Evolutionary conservation across 1,284 basidiomycete species (phyloP).

Genomic region (Apiotrichum gamsii): DNA sequence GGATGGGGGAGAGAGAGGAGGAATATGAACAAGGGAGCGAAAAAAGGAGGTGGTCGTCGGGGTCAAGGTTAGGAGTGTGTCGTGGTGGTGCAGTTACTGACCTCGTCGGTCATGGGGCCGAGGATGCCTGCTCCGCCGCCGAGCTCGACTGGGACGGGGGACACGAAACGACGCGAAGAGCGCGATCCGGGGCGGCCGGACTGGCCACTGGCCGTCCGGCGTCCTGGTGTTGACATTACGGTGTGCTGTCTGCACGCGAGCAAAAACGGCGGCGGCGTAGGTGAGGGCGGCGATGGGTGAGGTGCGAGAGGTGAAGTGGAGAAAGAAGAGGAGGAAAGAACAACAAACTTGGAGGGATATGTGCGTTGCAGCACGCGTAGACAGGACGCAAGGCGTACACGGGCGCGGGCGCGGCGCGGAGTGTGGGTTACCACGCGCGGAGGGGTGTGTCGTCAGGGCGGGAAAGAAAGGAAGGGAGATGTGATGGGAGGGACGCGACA

Average conservation of each 20-base stretch:
- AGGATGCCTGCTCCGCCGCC: slow-evolving; percentile 37
- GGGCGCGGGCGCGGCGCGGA: too few relatives aligned
- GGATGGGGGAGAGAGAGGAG: too few relatives aligned
- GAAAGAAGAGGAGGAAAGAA: neutral
- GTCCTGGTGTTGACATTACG: slow-evolving; percentile 1
- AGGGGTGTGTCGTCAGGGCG: too few relatives aligned
- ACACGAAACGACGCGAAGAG: slow-evolving; percentile 17
- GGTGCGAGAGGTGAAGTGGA: neutral
- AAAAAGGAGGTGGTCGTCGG: too few relatives aligned
- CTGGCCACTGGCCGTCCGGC: slow-evolving; percentile 6
- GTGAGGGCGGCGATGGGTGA: neutral
- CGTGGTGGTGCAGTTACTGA: slow-evolving; percentile 7
- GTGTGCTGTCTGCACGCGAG: neutral
- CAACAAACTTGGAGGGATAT: neutral
- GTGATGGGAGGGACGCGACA: too few relatives aligned
- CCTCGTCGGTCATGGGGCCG: slow-evolving; percentile 17
- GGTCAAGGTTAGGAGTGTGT: too few relatives aligned
- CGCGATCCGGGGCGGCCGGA: slow-evolving; percentile 11
- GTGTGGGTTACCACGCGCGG: too few relatives aligned
- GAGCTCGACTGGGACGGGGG: slow-evolving; percentile 23
- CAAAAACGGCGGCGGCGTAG: neutral
- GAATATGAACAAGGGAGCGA: too few relatives aligned
- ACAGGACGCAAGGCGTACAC: too few relatives aligned
- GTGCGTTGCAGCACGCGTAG: too few relatives aligned
- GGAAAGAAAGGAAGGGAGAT: too few relatives aligned